phyloP scores from a whole-genome alignment of 2,329 filamentous ascomycete genomes.

The Cadophora malorum region DNA sequence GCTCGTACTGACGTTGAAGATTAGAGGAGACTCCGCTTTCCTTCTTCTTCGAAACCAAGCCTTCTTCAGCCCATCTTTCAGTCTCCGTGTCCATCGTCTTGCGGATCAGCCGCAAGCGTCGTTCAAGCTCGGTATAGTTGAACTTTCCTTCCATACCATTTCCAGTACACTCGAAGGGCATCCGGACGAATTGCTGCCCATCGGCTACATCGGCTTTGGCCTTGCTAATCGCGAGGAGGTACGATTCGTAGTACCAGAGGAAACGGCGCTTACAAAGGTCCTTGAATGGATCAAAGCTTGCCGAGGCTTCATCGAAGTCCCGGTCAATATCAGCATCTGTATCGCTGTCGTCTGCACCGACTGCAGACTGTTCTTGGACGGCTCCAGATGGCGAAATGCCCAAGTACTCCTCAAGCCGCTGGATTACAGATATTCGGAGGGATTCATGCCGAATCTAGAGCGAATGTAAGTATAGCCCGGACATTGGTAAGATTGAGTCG shows the following conservation, averaged over 20 bases:
- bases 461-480: constrained; percentile 4
- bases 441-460: constrained; percentile 89
- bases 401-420: constrained; percentile 82
- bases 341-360: constrained; percentile 49
- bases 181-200: constrained; percentile 70
- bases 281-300: constrained; percentile 83
- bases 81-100: constrained; percentile 75
- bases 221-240: constrained; percentile 72
- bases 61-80: constrained; percentile 72
- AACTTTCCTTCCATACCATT: constrained; percentile 91
- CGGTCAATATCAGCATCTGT: constrained; percentile 56
- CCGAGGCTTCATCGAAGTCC: constrained; percentile 52
- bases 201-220: constrained; percentile 69
- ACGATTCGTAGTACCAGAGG: constrained; percentile 94
- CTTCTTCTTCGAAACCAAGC: constrained; percentile 64
- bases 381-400: constrained; percentile 62
- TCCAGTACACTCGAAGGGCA: constrained; percentile 82
- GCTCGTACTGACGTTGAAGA: constrained; percentile 82
- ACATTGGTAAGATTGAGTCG: not conserved
- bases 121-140: constrained; percentile 76
- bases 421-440: constrained; percentile 83
- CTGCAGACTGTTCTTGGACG: constrained; percentile 45
- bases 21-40: constrained; percentile 82
- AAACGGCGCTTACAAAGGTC: constrained; percentile 92
- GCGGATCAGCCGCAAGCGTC: constrained; percentile 72